Base-by-base conservation (phyloP, 495 filamentous ascomycete genomes). In the Neurospora sublineolata region DNA sequence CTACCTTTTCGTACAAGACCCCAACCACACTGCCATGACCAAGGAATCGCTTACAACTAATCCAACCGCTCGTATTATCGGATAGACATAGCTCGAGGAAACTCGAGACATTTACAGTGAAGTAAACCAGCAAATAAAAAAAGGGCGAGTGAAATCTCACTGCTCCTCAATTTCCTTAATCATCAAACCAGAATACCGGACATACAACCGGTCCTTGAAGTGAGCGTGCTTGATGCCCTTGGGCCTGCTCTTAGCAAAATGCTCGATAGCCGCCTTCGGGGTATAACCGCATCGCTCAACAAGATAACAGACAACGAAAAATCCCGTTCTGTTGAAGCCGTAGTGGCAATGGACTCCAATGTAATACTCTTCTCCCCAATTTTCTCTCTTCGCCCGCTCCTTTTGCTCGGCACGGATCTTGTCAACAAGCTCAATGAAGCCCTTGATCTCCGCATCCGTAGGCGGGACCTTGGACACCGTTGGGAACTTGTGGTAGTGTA, bases 271-370 rank as follows among this genome's bases (percentile, higher is more conserved):
- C 71, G 90, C 88, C 75, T 92, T 87, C 16, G 97, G 86, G 68
- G 81, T 83, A 77, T 86, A 97, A 1, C 87, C 88, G 75, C 90
- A 85, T 70, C 88, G 85, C 81, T 98, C 94, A 68, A 98, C 91
- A 7, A 97, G 81, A 75, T 98, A 98, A 76, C 89, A 93, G n/a
- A 91, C 90, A 40, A 98, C 89, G 76, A 97, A 90, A 77, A 94
- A 97, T 2, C 94, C 94, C 0, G 93, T 97, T 40, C 93, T 87
- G 77, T 97, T 97, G 82, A 93, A 97, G 0, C 94, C 94, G 74
- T 98, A 97, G 76, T 98, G 94, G 76, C 94, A 97, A 78, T 98
- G 94, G 1, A 97, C 93, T 14, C 91, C 94, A 67, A 97, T 85
- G 16, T 86, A 81, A 10, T 77, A 79, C 36, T 82, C 75, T 0